Evolutionary conservation across 805 yeast genomes (phyloP).

Genomic region (Candida koratica): DNA sequence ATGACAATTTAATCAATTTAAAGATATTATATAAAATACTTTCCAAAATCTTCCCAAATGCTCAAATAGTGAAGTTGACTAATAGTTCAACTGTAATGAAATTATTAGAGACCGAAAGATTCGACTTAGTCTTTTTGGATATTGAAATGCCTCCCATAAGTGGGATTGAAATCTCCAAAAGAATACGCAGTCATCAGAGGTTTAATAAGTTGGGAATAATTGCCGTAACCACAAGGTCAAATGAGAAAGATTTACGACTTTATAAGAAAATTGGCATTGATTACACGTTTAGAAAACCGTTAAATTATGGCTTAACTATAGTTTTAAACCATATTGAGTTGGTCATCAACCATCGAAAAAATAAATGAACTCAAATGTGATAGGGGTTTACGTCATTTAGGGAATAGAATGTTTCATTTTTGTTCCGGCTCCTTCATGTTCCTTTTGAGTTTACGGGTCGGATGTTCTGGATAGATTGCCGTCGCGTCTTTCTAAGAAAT

Average conservation of each 20-base stretch:
- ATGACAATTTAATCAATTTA: conserved; percentile 41
- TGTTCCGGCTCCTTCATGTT: too few relatives aligned
- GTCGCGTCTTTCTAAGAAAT: too few relatives aligned
- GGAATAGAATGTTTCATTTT: too few relatives aligned
- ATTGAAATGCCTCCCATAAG: conserved; percentile 44
- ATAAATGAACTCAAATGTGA: conserved; percentile 5
- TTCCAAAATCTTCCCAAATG: conserved; percentile 31
- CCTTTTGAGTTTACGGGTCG: too few relatives aligned
- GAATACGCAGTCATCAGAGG: conserved; percentile 14
- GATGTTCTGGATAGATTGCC: too few relatives aligned
- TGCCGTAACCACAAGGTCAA: conserved; percentile 38
- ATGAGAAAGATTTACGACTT: conserved; percentile 24
- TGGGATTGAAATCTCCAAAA: conserved; percentile 36
- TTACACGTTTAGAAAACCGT: conserved; percentile 39
- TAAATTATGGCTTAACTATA: conserved; percentile 19
- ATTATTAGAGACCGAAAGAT: conserved; percentile 16
- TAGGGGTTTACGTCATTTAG: too few relatives aligned
- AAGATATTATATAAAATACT: conserved; percentile 33
- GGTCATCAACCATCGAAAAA: conserved; percentile 14
- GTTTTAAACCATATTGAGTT: conserved; percentile 17
- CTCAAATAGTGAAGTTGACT: conserved; percentile 24
- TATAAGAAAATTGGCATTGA: conserved; percentile 38
- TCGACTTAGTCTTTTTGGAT: conserved; percentile 37
- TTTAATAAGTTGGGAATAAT: conserved; percentile 28
- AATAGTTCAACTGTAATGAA: conserved; percentile 29